Evolutionary conservation across 164 flowering plant species (phyloP).

Genomic region (Euptelea pleiosperma): DNA sequence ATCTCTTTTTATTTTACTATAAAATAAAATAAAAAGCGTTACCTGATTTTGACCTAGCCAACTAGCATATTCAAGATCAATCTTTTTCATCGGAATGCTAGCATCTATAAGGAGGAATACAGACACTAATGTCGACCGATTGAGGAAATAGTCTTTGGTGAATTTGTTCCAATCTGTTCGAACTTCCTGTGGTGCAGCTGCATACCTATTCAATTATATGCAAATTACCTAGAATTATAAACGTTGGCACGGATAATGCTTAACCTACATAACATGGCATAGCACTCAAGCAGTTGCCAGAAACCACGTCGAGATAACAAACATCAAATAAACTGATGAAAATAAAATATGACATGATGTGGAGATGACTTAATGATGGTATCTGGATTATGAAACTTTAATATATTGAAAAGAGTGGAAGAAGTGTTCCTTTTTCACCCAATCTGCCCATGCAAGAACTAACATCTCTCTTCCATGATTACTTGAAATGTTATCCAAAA

Average conservation of each 20-base stretch:
- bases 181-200: constrained; percentile 73
- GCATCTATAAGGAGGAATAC: constrained; percentile 95
- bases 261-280: background rate
- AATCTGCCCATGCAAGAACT: no score
- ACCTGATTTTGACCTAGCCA: constrained; percentile 97
- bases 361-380: no score
- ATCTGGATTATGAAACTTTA: no score
- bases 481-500: no score
- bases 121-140: constrained; percentile 71
- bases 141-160: constrained; percentile 83
- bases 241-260: background rate
- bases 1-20: background rate
- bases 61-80: constrained; percentile 95
- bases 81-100: constrained; percentile 82
- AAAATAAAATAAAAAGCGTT: background rate
- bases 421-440: no score
- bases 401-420: no score
- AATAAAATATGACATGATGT: no score
- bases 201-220: constrained; percentile 53
- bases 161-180: constrained; percentile 80
- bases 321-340: no score
- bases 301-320: no score
- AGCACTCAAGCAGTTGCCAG: no score
- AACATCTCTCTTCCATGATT: no score
- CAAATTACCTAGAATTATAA: background rate